phyloP scores from a whole-genome alignment of 805 yeast genomes.

The Blastobotrys mokoenaii region DNA sequence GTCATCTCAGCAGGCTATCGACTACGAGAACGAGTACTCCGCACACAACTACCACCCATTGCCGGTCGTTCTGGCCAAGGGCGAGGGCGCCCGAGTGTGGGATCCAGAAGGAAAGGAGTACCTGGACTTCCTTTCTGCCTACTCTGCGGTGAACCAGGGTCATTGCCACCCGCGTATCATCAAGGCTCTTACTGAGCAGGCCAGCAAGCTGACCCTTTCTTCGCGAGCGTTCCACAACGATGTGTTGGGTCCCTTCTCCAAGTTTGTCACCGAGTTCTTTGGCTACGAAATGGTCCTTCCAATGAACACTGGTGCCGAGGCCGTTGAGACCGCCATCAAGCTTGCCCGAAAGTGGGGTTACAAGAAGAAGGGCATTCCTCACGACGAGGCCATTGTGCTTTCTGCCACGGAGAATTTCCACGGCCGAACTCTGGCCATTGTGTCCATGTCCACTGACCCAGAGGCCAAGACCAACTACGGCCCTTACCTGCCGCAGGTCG shows the following conservation, averaged over 20 bases:
- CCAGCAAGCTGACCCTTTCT: slow-evolving; percentile 71
- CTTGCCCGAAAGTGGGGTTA: slow-evolving; percentile 98
- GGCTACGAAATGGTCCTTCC: slow-evolving; percentile 90
- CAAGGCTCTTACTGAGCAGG: slow-evolving; percentile 78
- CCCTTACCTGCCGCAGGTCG: slow-evolving; percentile 77
- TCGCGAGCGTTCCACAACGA: slow-evolving; percentile 92
- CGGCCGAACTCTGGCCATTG: slow-evolving; percentile 91
- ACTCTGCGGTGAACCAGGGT: slow-evolving; percentile 96
- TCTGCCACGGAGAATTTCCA: slow-evolving; percentile 90
- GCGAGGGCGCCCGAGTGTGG: slow-evolving; percentile 90
- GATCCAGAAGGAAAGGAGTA: slow-evolving; percentile 96
- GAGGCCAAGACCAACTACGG: slow-evolving; percentile 87
- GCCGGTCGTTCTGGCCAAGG: slow-evolving; percentile 87
- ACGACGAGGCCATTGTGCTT: slow-evolving; percentile 75
- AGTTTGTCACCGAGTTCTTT: slow-evolving; percentile 81
- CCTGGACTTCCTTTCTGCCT: slow-evolving; percentile 86
- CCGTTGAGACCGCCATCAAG: slow-evolving; percentile 91
- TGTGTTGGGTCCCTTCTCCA: slow-evolving; percentile 78
- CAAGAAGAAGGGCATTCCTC: slow-evolving; percentile 72
- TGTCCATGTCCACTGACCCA: slow-evolving; percentile 93
- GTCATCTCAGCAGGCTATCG: slow-evolving; percentile 56
- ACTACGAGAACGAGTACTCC: slow-evolving; percentile 70
- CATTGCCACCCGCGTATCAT: slow-evolving; percentile 95
- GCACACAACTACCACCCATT: slow-evolving; percentile 97
- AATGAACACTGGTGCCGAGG: slow-evolving; percentile 99